Evolutionary conservation across 2,329 filamentous ascomycete species (phyloP), one percentile per base, ranked within the genome.

Genomic region (Davidsoniella virescens): DNA sequence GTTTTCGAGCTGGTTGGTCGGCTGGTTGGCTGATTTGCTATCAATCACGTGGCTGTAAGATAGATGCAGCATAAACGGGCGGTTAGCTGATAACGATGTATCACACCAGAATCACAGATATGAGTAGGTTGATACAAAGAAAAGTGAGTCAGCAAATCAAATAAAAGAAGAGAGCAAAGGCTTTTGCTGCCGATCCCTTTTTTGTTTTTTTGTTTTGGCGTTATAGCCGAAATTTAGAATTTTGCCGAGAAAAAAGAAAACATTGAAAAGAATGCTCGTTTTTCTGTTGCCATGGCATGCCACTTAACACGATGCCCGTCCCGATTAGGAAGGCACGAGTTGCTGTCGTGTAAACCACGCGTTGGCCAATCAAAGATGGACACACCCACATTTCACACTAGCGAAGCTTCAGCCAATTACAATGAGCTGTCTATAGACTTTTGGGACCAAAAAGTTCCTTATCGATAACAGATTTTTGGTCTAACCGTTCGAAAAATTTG

Each of bases 381-480:
- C 0, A 0, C 17, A 9, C 29, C 45, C 50, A 16, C 23, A 2
- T 23, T n/a, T 44, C 29, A 38, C 33, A 40, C 45, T 23, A 17
- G 2, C 37, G n/a, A 14, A 8, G 23, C 20, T 23, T 38, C 16
- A 29, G n/a, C 47, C 51, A 52, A 50, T 49, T 16, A 52, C 8
- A 18, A 7, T 5, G 29, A 9, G 33, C 16, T 52, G 40, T 20
- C 14, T 6, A 6, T 9, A 47, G 41, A 44, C 43, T 43, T 44
- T 20, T 40, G 43, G 23, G 12, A 14, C 38, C n/a, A 5, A 1
- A 5, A 5, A 0, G 5, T 33, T 39, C 18, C 36, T 54, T 54
- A 54, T 54, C 52, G 52, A 54, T 54, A 48, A 51, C 9, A 12
- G 40, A 43, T 47, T 53, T 50, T 36, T 42, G 25, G 29, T 16